phyloP scores from a whole-genome alignment of 1,139 yeast species.

The Protomyces gravidus region DNA sequence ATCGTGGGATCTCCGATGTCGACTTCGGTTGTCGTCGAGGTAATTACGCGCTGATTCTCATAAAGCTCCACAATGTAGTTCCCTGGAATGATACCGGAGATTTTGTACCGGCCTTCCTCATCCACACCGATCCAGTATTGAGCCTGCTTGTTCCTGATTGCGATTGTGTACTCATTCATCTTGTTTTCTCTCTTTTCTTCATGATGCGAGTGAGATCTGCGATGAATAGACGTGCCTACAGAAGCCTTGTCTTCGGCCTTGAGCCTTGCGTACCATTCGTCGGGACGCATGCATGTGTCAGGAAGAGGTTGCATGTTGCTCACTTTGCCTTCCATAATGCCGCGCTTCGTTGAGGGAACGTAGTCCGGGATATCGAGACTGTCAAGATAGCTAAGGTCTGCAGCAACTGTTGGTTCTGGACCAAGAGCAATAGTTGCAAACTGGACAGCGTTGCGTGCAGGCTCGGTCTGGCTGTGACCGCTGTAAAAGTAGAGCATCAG shows the following conservation, averaged over 20 bases:
- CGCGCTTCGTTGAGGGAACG: neutral
- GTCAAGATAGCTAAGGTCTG: neutral
- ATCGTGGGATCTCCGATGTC: neutral
- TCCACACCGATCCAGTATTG: neutral
- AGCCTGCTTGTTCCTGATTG: neutral
- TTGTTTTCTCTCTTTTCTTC: neutral
- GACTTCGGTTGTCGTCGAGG: neutral
- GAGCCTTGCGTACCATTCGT: neutral
- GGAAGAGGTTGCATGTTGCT: neutral
- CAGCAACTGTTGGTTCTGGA: neutral
- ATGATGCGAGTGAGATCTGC: neutral
- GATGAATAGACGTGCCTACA: neutral
- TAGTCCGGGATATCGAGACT: neutral
- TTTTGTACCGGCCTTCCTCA: neutral
- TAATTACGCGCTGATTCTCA: neutral
- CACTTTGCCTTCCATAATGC: neutral
- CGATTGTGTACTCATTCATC: neutral
- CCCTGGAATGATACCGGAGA: neutral
- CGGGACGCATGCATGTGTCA: neutral
- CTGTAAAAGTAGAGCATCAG: neutral
- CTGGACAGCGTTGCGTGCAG: neutral
- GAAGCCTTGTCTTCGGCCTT: no score
- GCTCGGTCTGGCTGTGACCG: neutral
- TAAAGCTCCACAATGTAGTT: neutral
- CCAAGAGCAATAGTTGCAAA: neutral